Base-by-base conservation (phyloP, 2,329 filamentous ascomycete genomes). In the Fusarium proliferatum region DNA sequence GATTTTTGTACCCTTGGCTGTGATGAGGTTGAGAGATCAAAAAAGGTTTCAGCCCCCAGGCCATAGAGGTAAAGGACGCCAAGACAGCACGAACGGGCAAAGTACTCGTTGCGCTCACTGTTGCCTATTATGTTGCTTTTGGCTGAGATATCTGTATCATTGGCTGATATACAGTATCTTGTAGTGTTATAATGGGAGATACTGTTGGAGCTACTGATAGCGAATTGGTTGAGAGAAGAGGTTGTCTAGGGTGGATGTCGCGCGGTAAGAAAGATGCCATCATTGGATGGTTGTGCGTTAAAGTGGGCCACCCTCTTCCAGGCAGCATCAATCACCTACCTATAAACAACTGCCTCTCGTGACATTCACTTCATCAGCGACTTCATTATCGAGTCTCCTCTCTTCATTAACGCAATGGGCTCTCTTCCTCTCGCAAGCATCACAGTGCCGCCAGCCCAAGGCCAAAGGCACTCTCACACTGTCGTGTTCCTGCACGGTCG, bases 401-500 rank as follows among this genome's bases (percentile, higher is more conserved):
- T 6, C 5, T 11, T 19, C 1, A 11, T 7, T 2, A 4, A 10
- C 11, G 0, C 15, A 17, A 65, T 65, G 59, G 36, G 23, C 0
- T 55, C 48, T 38, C 7, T 34, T 33, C 9, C 28, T 28, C 28
- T 66, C 0, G 15, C 0, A 2, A 48, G 23, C 13, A 42, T 66
- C 6, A 11, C 21, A 42, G 41, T 66, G 4, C 48, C 59, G 5
- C 41, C 59, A 42, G 59, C 41, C 7, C 48, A 62, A 52, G 57
- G 45, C 7, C 61, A 56, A 45, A 38, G 42, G 16, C 83, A 84
- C 76, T 81, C 82, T 5, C 83, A 86, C 74, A 86, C 84, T 2
- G 77, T 85, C 51, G 76, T 86, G 66, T 86, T 86, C 77, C 80
- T 86, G 9, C 85, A 86, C 76, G 84, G 84, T 33, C 84, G 85